Percentiles rank a stretch among this genome's conserved stretches.
phyloP scores from a whole-genome alignment of 495 filamentous ascomycete genomes.

The Aspergillus sclerotioniger region DNA sequence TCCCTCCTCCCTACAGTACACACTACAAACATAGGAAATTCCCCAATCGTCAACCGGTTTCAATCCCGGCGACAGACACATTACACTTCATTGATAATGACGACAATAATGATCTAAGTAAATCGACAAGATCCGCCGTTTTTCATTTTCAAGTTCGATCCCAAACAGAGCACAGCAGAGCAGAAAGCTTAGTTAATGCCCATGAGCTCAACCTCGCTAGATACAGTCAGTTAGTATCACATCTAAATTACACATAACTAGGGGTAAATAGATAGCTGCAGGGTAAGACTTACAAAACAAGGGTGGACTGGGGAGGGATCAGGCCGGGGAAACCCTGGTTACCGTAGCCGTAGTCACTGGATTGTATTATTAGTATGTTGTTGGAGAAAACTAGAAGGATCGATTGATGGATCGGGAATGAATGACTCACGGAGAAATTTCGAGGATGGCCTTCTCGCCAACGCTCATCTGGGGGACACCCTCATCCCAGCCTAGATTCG shows the following conservation, averaged over 20 bases:
- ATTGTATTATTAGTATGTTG: not conserved
- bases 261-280: slow-evolving; percentile 1
- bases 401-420: slow-evolving; percentile 1
- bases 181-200: slow-evolving; percentile 31
- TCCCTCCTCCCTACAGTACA: no score
- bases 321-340: slow-evolving; percentile 66
- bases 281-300: slow-evolving; percentile 50
- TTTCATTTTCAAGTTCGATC: not conserved
- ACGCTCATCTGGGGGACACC: slow-evolving; percentile 76
- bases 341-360: slow-evolving; percentile 78
- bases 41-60: no score
- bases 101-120: not conserved
- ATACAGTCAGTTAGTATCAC: no score
- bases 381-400: slow-evolving; percentile 1
- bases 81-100: not conserved
- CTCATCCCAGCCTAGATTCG: slow-evolving; percentile 70
- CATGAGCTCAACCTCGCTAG: slow-evolving; percentile 46
- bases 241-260: not conserved
- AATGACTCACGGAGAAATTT: slow-evolving; percentile 66
- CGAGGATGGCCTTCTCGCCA: slow-evolving; percentile 76
- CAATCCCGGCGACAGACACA: no score
- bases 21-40: no score
- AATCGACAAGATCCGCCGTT: not conserved
- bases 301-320: slow-evolving; percentile 48
- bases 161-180: not conserved